Percentiles rank a stretch among this genome's conserved stretches.
phyloP scores from a whole-genome alignment of 805 yeast species.

The Ogataea henricii region DNA sequence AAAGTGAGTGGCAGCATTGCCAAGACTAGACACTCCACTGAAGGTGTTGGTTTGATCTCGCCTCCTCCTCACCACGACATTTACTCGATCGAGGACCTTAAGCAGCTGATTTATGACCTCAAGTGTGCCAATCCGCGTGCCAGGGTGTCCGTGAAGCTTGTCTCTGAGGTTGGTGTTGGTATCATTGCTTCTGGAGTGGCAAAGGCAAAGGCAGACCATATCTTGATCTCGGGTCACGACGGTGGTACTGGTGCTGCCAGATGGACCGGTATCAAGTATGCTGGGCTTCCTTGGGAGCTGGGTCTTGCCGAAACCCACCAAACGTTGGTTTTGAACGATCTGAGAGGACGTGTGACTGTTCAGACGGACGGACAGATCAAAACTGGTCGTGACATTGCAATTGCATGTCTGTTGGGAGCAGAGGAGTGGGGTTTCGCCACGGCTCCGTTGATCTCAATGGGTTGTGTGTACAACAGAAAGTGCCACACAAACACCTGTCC shows the following conservation, averaged over 20 bases:
- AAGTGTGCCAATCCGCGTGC: slow-evolving; percentile 98
- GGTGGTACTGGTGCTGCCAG: slow-evolving; percentile 99
- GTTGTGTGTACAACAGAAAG: slow-evolving; percentile 95
- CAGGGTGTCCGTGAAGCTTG: slow-evolving; percentile 93
- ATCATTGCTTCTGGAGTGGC: slow-evolving; percentile 99
- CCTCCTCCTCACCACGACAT: slow-evolving; percentile 99
- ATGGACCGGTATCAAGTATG: slow-evolving; percentile 95
- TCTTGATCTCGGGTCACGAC: slow-evolving; percentile 94
- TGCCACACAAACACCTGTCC: slow-evolving; percentile 95
- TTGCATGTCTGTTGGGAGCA: slow-evolving; percentile 95
- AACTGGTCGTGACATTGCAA: slow-evolving; percentile 95
- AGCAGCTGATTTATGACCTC: slow-evolving; percentile 93
- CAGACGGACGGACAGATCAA: slow-evolving; percentile 99
- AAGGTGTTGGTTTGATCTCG: slow-evolving; percentile 94
- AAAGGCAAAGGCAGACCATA: slow-evolving; percentile 97
- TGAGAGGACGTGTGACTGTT: slow-evolving; percentile 91
- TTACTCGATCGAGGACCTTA: slow-evolving; percentile 95
- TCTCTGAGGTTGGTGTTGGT: slow-evolving; percentile 98
- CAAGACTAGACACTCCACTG: slow-evolving; percentile 93
- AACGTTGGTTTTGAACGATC: slow-evolving; percentile 91
- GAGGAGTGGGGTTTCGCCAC: slow-evolving; percentile 99
- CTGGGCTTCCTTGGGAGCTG: slow-evolving; percentile 98
- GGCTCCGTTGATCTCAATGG: slow-evolving; percentile 94
- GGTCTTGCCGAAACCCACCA: slow-evolving; percentile 98
- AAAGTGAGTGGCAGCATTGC: slow-evolving; percentile 89